Conservation (phyloP, 345 rosid species). For the Microthlaspi erraticum region DNA sequence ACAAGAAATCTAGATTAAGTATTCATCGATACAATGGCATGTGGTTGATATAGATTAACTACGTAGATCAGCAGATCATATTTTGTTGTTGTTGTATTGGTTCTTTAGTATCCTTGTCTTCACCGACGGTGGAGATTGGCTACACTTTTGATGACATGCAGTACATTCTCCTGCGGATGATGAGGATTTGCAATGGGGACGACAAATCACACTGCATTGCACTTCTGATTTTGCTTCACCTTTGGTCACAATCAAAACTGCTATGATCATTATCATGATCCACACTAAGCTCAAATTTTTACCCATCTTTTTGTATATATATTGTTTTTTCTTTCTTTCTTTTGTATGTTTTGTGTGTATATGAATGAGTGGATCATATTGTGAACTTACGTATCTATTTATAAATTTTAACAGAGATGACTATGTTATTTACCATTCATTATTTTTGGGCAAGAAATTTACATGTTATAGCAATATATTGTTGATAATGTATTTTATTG, state of each 20-base stretch:
- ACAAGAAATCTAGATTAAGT: neutral
- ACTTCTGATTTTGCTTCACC: conserved; percentile 27
- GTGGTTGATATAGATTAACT: neutral
- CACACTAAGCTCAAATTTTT: neutral
- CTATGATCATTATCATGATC: conserved; percentile 21
- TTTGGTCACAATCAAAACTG: neutral
- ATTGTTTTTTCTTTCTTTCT: too few species aligned
- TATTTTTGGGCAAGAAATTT: too few species aligned
- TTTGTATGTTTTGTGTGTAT: neutral
- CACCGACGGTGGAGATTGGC: neutral
- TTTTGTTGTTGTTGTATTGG: neutral
- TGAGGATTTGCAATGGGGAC: neutral
- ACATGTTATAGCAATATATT: neutral
- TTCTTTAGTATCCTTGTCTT: neutral
- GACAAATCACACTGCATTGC: conserved; percentile 8
- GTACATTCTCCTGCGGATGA: neutral
- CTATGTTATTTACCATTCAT: neutral
- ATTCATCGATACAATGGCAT: neutral
- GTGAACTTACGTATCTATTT: conserved; percentile 9
- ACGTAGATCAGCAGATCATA: neutral
- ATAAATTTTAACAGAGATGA: neutral
- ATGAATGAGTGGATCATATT: neutral
- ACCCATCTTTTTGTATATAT: conserved; percentile 10
- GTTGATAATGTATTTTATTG: neutral
- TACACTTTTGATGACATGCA: neutral